Evolutionary conservation across 2,329 filamentous ascomycete genomes (phyloP), one percentile per base, ranked within the genome.

Genomic region (Helotiales sp.): DNA sequence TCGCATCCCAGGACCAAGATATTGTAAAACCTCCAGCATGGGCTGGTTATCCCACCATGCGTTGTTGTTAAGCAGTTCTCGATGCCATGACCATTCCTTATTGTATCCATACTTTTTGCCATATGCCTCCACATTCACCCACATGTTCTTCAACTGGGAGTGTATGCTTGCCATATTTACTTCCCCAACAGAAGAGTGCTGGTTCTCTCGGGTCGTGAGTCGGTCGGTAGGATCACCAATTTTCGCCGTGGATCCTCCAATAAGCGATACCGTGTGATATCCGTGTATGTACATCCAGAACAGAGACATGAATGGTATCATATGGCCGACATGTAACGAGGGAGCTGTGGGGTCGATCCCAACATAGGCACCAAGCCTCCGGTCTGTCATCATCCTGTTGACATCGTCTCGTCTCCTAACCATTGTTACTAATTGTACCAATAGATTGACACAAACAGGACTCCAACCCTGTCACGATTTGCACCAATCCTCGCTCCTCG

Each of bases 221-320:
- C 91, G 82, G 60, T 81, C 90, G 2, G 86, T 90, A 1, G 91
- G 91, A 67, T 95, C 91, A 48, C 91, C 91, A 51, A 95, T 84
- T 67, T 87, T 86, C 38, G 86, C 88, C 3, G 91, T 96, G 13
- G 88, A 86, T 65, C 88, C 87, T 47, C 89, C 89, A 57, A 92
- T 71, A 55, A 95, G 76, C 36, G 83, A 86, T 50, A 89, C 77
- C 25, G 87, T 80, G 30, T 82, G 78, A 71, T 88, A 87, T 24
- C 91, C 90, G 69, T 92, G 79, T 63, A 92, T 78, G 75, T 91
- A 91, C 77, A 93, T 82, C 88, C 90, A 93, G 75, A 91, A 92
- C 24, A 93, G 77, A 15, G 89, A 84, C 90, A 95, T 95, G 54
- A 93, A 78, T 22, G 91, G 88, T 13, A 95, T 77, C 5, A 96